Evolutionary conservation across 2,329 filamentous ascomycete genomes (phyloP), one percentile per base, ranked within the genome.

Genomic region (Fusarium veterinarium): DNA sequence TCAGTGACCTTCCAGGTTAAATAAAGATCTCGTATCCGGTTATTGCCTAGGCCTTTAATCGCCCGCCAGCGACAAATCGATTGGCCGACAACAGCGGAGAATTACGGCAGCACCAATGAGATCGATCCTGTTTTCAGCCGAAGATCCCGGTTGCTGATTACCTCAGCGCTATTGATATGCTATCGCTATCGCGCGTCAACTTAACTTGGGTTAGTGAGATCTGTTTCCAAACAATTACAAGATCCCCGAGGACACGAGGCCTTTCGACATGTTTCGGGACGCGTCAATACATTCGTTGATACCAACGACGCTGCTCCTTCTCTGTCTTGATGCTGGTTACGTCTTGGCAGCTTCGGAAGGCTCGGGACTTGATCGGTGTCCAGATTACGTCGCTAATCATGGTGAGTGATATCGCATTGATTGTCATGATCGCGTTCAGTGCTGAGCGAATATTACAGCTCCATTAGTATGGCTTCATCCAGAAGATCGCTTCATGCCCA

Each of bases 381-480:
- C 80, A 8, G 76, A 80, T 48, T 81, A 77, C 56, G 78, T 81
- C 23, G 75, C 75, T 14, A 71, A 67, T 20, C 57, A 80, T 45
- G 79, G 79, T 81, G 77, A 40, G 77, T 76, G 38, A 35, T 37
- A 31, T 49, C 41, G 28, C 44, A 35, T 12, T 25, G 35, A 49
- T 40, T 45, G 37, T 45, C 37, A 49, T 11, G 14, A 25, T 19
- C 25, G 40, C 7, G 17, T 28, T 20, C 10, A 35, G n/a, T 60
- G 28, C 38, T 59, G 16, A 66, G 37, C 7, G 9, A 20, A 51
- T 7, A 23, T 45, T 33, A 13, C 66, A 81, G 80, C 79, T 6
- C 80, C 80, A 44, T 61, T 81, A 20, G 37, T 81, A 7, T 81
- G 79, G 79, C 73, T 81, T 28, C 79, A 81, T 12, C 73, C 79